phyloP scores from a whole-genome alignment of 768 basidiomycete species.

The Cubamyces sp. region DNA sequence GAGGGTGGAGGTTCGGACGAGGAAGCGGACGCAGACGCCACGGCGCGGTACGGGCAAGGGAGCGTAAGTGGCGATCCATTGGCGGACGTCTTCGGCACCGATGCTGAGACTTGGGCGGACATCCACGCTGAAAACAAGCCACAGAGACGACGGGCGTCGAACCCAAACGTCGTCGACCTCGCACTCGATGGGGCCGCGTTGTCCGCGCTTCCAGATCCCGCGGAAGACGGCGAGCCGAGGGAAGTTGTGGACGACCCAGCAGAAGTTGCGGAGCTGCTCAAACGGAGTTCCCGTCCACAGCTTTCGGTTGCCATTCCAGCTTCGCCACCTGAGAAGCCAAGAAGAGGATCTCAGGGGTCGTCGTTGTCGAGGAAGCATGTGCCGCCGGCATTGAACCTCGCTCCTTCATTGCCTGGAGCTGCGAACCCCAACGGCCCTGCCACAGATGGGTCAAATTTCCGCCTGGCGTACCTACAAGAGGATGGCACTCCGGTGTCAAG shows the following conservation, averaged over 20 bases:
- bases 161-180: constrained; percentile 56
- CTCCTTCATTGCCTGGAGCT: constrained; percentile 33
- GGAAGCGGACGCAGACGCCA: constrained; percentile 41
- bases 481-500: constrained; percentile 24
- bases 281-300: constrained; percentile 33
- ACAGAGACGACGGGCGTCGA: constrained; percentile 32
- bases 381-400: constrained; percentile 57
- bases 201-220: constrained; percentile 29
- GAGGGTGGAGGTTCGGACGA: constrained; percentile 20
- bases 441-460: constrained; percentile 39
- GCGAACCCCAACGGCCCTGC: constrained; percentile 39
- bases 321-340: constrained; percentile 38
- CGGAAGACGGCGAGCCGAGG: constrained; percentile 33
- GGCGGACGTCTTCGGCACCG: constrained; percentile 66
- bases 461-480: constrained; percentile 53
- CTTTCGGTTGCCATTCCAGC: constrained; percentile 44
- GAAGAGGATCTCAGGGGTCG: constrained; percentile 25
- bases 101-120: constrained; percentile 64
- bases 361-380: constrained; percentile 43
- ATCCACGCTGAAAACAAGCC: constrained; percentile 43
- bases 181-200: constrained; percentile 52
- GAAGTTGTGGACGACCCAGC: constrained; percentile 48
- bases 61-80: constrained; percentile 51
- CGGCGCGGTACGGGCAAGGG: constrained; percentile 39
- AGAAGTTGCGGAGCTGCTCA: constrained; percentile 35